Evolutionary conservation across 179 eudicot genomes (phyloP).

Genomic region (Spinacia oleracea): DNA sequence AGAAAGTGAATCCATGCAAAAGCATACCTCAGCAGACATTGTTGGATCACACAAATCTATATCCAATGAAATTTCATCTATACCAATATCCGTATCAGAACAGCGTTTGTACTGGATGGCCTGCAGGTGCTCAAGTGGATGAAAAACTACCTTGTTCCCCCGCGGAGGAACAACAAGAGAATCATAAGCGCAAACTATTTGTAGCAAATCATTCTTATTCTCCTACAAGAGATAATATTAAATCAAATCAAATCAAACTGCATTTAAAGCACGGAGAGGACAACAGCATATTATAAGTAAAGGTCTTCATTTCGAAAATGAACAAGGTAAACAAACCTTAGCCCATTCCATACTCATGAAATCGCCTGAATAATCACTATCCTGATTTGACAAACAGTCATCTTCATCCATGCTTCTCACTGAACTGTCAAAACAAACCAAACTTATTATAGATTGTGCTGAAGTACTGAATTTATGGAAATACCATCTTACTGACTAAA

Average conservation of each 20-base stretch:
- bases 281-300: constrained; percentile 6
- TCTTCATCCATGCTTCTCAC: constrained; percentile 75
- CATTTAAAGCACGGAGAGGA: constrained; percentile 7
- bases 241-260: neutral
- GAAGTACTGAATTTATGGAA: neutral
- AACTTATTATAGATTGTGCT: constrained; percentile 14
- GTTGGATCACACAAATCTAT: constrained; percentile 35
- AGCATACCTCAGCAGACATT: constrained; percentile 56
- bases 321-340: constrained; percentile 55
- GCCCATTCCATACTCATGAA: constrained; percentile 80
- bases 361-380: constrained; percentile 57
- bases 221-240: constrained; percentile 48
- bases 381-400: constrained; percentile 45
- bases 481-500: neutral
- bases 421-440: constrained; percentile 68
- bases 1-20: constrained; percentile 14
- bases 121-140: constrained; percentile 91
- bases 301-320: constrained; percentile 16
- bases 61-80: constrained; percentile 43
- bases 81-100: constrained; percentile 57
- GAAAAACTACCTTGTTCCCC: constrained; percentile 72
- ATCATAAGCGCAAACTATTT: constrained; percentile 76
- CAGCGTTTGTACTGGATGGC: constrained; percentile 66
- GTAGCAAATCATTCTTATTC: constrained; percentile 69
- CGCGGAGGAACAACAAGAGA: constrained; percentile 63